Evolutionary conservation across 192 early-diverging fungal species (phyloP).

Genomic region (Linnemannia schmuckeri): DNA sequence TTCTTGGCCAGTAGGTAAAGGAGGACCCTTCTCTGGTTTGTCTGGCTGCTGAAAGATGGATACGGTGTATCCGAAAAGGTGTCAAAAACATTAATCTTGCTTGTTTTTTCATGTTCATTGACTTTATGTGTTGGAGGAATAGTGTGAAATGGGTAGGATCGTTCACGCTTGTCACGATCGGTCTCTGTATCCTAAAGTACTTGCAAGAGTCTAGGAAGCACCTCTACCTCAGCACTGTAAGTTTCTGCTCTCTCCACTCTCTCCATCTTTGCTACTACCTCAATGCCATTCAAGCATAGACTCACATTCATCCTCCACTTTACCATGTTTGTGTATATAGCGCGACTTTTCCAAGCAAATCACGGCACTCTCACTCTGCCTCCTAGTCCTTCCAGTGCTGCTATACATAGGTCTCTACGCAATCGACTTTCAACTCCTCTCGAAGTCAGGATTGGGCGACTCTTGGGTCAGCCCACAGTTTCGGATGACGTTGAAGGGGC

Average conservation of each 20-base stretch:
- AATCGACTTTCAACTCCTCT: slow-evolving; percentile 87
- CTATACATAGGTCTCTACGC: slow-evolving; percentile 87
- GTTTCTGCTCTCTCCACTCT: not conserved
- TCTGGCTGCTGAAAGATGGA: not conserved
- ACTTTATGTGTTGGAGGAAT: not conserved
- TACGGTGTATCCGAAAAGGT: not conserved
- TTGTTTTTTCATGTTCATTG: not conserved
- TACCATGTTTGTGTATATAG: not conserved
- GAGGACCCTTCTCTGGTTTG: not conserved
- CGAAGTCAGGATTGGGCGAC: slow-evolving; percentile 85
- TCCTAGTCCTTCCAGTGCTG: slow-evolving; percentile 82
- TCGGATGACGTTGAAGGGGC: slow-evolving; percentile 82
- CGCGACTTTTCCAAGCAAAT: slow-evolving; percentile 74
- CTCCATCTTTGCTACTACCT: too few relatives aligned
- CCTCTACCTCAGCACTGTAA: slow-evolving; percentile 63
- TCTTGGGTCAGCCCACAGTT: slow-evolving; percentile 89
- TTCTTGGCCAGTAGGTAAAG: slow-evolving; percentile 59
- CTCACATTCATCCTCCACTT: not conserved
- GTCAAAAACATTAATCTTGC: not conserved
- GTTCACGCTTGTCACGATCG: slow-evolving; percentile 86
- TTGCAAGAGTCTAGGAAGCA: slow-evolving; percentile 87
- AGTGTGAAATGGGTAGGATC: slow-evolving; percentile 97
- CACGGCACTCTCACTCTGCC: slow-evolving; percentile 81
- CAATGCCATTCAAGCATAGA: not conserved
- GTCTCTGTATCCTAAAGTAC: slow-evolving; percentile 82